phyloP scores from a whole-genome alignment of 805 yeast genomes.

The Limtongozyma cylindracea region DNA sequence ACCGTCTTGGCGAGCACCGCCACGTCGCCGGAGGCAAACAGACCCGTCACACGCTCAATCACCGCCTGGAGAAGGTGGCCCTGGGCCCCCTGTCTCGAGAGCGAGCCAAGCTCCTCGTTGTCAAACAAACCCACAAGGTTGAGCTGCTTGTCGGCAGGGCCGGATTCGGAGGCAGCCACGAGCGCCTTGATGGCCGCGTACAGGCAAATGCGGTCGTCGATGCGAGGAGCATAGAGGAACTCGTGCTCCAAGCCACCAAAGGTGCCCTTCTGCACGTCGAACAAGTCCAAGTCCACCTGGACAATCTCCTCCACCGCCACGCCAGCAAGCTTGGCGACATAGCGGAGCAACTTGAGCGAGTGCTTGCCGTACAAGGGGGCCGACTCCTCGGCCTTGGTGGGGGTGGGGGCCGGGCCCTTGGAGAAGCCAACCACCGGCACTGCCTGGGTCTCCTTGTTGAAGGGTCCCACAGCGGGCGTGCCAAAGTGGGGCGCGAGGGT shows the following conservation, averaged over 20 bases:
- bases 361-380: conserved; percentile 52
- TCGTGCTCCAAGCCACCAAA: conserved; percentile 60
- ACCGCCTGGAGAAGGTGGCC: conserved; percentile 49
- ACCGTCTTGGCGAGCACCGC: conserved; percentile 11
- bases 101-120: conserved; percentile 69
- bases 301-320: conserved; percentile 34
- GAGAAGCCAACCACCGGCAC: conserved; percentile 54
- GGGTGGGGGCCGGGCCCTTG: conserved; percentile 11
- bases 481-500: conserved; percentile 81
- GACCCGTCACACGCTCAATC: conserved; percentile 25
- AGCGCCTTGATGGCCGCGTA: conserved; percentile 44
- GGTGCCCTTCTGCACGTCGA: conserved; percentile 58
- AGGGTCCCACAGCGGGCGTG: conserved; percentile 35
- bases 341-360: conserved; percentile 39
- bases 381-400: conserved; percentile 30
- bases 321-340: conserved; percentile 33
- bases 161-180: conserved; percentile 10
- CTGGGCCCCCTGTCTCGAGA: conserved; percentile 59
- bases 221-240: conserved; percentile 58
- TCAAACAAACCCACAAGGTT: conserved; percentile 44
- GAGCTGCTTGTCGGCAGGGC: conserved; percentile 11
- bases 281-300: conserved; percentile 55
- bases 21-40: conserved; percentile 5
- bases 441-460: conserved; percentile 51
- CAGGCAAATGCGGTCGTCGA: conserved; percentile 69